A percentile compares a stretch with the other conserved stretches of the same genome.
Evolutionary conservation across 768 basidiomycete genomes (phyloP).

Genomic region (Russula lepida): DNA sequence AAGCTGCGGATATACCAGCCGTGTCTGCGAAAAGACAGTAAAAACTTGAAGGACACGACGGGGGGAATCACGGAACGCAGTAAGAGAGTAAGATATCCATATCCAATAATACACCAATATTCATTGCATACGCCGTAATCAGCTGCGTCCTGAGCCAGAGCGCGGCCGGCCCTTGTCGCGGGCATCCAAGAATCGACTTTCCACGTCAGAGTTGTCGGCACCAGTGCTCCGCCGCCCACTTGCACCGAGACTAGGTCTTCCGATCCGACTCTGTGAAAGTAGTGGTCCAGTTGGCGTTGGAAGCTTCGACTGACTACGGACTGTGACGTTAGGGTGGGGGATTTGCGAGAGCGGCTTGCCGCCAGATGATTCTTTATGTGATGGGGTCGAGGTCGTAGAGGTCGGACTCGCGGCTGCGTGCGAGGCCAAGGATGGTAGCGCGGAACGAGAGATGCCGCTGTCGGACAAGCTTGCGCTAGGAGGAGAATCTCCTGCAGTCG

Average conservation of each 20-base stretch:
- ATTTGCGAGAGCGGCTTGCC: slow-evolving; percentile 12
- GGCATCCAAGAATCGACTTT: slow-evolving; percentile 15
- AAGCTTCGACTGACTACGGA: slow-evolving; percentile 24
- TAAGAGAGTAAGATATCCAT: slow-evolving; percentile 8
- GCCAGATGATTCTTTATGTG: slow-evolving; percentile 11
- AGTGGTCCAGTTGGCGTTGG: slow-evolving; percentile 13
- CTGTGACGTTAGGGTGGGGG: slow-evolving; percentile 24
- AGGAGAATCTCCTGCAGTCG: slow-evolving; percentile 32
- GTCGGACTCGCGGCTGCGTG: background rate
- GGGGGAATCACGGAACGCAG: slow-evolving; percentile 3
- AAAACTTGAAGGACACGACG: background rate
- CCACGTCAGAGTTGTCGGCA: slow-evolving; percentile 20
- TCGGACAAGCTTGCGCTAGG: slow-evolving; percentile 15
- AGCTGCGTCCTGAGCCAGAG: slow-evolving; percentile 21
- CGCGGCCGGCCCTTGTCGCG: slow-evolving; percentile 24
- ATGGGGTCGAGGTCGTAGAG: slow-evolving; percentile 1
- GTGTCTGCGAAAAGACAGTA: background rate
- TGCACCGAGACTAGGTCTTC: slow-evolving; percentile 21
- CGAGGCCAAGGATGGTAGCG: background rate
- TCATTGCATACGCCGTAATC: background rate
- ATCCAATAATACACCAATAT: slow-evolving; percentile 10
- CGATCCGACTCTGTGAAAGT: slow-evolving; percentile 29
- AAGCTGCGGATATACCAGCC: background rate
- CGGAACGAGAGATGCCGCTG: slow-evolving; percentile 10
- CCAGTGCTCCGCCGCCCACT: slow-evolving; percentile 24